These are phyloP conservation scores for Hydnum rufescens DNA, from an alignment of 768 basidiomycete species.

Conservation along the genomic window DNA sequence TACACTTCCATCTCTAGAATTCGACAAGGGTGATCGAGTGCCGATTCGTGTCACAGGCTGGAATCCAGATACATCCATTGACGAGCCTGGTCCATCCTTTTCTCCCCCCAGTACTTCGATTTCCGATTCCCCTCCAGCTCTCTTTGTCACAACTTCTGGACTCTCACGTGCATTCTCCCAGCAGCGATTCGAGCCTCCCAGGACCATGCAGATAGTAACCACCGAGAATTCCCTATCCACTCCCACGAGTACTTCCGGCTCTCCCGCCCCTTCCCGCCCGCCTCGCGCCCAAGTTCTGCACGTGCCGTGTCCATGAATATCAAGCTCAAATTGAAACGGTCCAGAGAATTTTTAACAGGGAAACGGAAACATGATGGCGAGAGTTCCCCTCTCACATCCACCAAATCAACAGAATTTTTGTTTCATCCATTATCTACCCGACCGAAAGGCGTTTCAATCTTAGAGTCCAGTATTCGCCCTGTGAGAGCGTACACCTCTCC, in stretches of 20 bases:
- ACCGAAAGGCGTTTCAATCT: too few species aligned
- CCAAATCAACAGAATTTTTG: too few species aligned
- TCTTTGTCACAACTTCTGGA: background rate
- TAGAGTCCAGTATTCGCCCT: too few species aligned
- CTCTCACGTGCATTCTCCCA: background rate
- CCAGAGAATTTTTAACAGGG: background rate
- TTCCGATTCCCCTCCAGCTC: background rate
- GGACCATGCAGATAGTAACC: background rate
- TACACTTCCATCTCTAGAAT: background rate
- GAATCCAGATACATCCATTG: background rate
- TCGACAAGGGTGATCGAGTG: background rate
- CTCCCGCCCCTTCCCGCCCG: background rate
- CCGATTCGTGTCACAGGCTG: background rate
- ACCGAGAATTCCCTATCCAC: too few species aligned
- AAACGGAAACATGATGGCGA: background rate
- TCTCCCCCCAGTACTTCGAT: background rate
- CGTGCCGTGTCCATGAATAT: background rate
- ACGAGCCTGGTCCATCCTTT: background rate
- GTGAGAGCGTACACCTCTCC: too few species aligned
- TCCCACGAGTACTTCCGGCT: too few species aligned
- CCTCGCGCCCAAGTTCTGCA: background rate
- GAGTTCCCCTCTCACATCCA: background rate
- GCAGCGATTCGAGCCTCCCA: background rate
- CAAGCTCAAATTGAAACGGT: background rate
- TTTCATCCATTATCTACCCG: too few species aligned